Base-by-base conservation (phyloP, 177 flowering plant species). In the Telopea speciosissima region DNA sequence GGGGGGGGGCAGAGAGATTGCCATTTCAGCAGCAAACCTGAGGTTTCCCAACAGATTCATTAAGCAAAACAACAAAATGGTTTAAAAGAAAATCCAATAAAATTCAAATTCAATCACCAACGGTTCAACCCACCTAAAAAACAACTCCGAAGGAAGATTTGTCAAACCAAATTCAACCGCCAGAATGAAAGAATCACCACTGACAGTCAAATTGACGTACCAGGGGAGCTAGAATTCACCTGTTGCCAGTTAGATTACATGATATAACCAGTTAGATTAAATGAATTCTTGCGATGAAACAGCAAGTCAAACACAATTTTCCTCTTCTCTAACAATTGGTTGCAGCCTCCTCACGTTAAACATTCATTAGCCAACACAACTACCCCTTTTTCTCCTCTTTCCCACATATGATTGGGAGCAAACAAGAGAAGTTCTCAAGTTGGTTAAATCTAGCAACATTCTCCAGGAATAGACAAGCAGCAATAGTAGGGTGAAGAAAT, bases 351-450 rank as follows among this genome's bases (percentile, higher is more conserved):
- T 36, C 40, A 36, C 65, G 24, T 22, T 67, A 25, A 67, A 42
- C 66, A 67, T 72, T 28, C 70, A 67, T 25, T 21, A 67, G 25
- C 66, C 59, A 36, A n/a, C n/a, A 60, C 63, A 67, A 45, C 33
- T 63, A 36, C 12, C 65, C 59, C 42, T 14, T 44, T 40, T 74
- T 65, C 59, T 64, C 58, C 58, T 65, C 58, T 26, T 25, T 70
- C 31, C 17, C 66, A 58, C 49, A 26, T 11, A 72, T 44, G 19
- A 11, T 40, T 33, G 60, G 62, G 70, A 70, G 68, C 65, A 70
- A 52, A 31, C 36, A 42, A 19, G 21, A 56, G 59, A 68, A 56
- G 40, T 65, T 59, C 72, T 74, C 72, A 75, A 60, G 70, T 16
- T 44, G 63, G 33, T 52, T 62, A 66, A 66, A 70, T 19, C 60